A percentile compares a stretch with the other conserved stretches of the same genome.
Conservation (phyloP, 73 alveolate species). For the Paramecium pentaurelia region DNA sequence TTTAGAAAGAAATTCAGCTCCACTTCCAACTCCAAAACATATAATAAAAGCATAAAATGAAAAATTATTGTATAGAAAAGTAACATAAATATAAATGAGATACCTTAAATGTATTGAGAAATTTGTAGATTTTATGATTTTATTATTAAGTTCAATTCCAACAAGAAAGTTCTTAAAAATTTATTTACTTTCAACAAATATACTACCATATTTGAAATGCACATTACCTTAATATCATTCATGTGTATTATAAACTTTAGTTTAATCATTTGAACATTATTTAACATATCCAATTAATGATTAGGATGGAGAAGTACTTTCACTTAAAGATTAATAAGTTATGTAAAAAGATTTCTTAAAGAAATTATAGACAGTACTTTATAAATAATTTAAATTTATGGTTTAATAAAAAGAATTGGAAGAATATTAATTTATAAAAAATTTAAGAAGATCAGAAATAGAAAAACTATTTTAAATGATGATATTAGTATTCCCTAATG, state of each 20-base stretch:
- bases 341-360: slow-evolving; percentile 21
- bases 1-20: slow-evolving; percentile 28
- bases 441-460: slow-evolving; percentile 35
- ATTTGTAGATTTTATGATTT: neutral
- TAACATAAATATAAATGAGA: neutral
- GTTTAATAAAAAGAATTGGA: slow-evolving; percentile 11
- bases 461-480: neutral
- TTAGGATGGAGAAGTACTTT: neutral
- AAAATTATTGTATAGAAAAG: neutral
- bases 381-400: slow-evolving; percentile 9
- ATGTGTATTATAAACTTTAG: neutral
- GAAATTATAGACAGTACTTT: slow-evolving; percentile 1
- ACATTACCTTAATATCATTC: slow-evolving; percentile 34
- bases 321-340: neutral
- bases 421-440: slow-evolving; percentile 3
- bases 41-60: neutral
- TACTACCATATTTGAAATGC: slow-evolving; percentile 33
- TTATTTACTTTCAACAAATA: slow-evolving; percentile 16
- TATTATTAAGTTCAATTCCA: neutral
- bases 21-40: slow-evolving; percentile 27
- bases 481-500: neutral
- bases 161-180: neutral
- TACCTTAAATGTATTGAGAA: slow-evolving; percentile 20
- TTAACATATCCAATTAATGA: neutral
- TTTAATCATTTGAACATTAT: slow-evolving; percentile 34